Conservation (phyloP, 306 rosid genomes). For the Acacia melanoxylon region DNA sequence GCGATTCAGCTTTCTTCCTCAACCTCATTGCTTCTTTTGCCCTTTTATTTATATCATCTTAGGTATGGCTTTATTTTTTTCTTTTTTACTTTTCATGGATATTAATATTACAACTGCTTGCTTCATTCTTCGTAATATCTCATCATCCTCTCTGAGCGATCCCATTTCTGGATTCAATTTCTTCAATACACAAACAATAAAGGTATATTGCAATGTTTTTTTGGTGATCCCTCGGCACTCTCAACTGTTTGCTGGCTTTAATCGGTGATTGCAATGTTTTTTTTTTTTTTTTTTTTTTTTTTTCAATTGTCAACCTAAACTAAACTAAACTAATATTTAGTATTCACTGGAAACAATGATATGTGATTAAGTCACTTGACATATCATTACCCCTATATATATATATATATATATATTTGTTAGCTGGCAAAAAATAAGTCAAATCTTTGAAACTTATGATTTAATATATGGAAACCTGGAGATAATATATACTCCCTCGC, state of each 20-base stretch:
- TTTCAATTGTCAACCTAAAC: too few relatives aligned
- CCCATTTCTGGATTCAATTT: background rate
- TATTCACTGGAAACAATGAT: too few relatives aligned
- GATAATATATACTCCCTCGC: background rate
- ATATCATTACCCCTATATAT: too few relatives aligned
- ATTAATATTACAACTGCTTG: background rate
- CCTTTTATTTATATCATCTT: background rate
- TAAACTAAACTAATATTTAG: too few relatives aligned
- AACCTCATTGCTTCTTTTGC: background rate
- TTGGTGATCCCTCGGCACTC: too few relatives aligned
- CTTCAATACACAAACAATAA: background rate
- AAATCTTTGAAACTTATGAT: background rate
- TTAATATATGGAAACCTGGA: background rate
- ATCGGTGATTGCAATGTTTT: too few relatives aligned
- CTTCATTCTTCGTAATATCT: background rate
- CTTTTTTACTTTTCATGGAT: background rate
- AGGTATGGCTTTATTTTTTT: background rate
- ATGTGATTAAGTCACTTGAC: too few relatives aligned
- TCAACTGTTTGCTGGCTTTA: too few relatives aligned
- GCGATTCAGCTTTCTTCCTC: background rate
- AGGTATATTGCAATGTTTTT: too few relatives aligned
- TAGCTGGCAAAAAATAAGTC: background rate
- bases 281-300: too few relatives aligned
- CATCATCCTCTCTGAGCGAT: background rate
- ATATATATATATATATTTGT: background rate